phyloP scores from a whole-genome alignment of 2,329 filamentous ascomycete genomes.

The Penicillium italicum region DNA sequence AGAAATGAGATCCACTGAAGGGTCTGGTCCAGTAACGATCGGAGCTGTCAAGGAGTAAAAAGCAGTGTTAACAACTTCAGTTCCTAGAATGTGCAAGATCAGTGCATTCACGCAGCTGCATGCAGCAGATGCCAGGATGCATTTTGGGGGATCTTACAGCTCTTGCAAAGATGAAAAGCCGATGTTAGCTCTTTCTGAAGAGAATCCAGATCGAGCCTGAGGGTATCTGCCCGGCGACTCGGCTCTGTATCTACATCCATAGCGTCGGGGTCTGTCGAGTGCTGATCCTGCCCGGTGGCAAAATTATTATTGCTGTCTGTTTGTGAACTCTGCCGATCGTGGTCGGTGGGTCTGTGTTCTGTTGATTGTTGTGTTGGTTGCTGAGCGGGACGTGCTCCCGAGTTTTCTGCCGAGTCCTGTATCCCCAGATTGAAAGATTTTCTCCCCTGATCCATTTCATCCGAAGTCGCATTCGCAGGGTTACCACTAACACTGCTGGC shows the following conservation, averaged over 20 bases:
- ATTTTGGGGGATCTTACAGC: conserved; percentile 48
- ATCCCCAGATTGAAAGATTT: conserved; percentile 29
- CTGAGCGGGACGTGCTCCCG: conserved; percentile 17
- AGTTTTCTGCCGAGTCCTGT: conserved; percentile 22
- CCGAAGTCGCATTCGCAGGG: conserved; percentile 29
- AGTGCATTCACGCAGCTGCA: conserved; percentile 28
- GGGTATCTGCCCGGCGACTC: conserved; percentile 18
- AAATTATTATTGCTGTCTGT: conserved; percentile 18
- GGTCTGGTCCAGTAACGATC: conserved; percentile 53
- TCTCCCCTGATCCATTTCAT: conserved; percentile 35
- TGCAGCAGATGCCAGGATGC: conserved; percentile 34
- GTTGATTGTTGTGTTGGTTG: conserved; percentile 23
- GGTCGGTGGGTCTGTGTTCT: conserved; percentile 35
- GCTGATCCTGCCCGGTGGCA: conserved; percentile 19
- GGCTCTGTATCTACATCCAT: conserved; percentile 41
- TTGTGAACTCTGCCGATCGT: conserved; percentile 30
- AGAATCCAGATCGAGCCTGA: conserved; percentile 39
- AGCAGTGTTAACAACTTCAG: conserved; percentile 44
- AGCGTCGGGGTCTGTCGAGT: conserved; percentile 27
- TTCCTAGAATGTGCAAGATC: conserved; percentile 27
- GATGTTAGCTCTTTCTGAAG: conserved; percentile 46
- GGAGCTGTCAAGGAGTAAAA: conserved; percentile 39
- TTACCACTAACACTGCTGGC: conserved; percentile 45
- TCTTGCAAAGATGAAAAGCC: conserved; percentile 49
- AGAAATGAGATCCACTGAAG: conserved; percentile 56